Conservation (phyloP, 805 yeast species). For the Kazachstania bromeliacearum region DNA sequence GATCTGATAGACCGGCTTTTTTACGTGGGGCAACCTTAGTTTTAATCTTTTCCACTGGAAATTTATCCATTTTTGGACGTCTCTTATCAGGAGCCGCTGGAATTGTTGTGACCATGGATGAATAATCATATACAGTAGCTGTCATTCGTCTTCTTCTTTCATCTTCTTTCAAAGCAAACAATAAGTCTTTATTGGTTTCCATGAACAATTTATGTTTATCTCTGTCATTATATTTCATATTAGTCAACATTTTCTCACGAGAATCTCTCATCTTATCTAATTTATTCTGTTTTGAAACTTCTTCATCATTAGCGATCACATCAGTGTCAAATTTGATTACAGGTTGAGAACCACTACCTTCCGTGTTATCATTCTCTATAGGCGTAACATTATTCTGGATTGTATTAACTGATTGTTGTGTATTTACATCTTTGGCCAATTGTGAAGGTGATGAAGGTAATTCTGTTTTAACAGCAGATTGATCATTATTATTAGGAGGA, state of each 20-base stretch:
- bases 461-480: no score
- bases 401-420: no score
- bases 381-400: no score
- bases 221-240: constrained; percentile 29
- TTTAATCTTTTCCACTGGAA: not conserved
- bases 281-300: constrained; percentile 21
- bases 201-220: constrained; percentile 26
- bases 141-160: constrained; percentile 26
- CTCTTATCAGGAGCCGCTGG: not conserved
- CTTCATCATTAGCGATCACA: constrained; percentile 5
- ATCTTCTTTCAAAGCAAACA: constrained; percentile 27
- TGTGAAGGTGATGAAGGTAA: no score
- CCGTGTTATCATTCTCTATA: no score
- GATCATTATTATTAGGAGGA: no score
- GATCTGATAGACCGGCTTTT: not conserved
- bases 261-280: constrained; percentile 26
- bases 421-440: no score
- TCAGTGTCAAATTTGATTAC: not conserved
- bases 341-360: no score
- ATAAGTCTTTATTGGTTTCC: constrained; percentile 26
- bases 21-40: not conserved
- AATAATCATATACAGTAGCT: constrained; percentile 5
- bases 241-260: constrained; percentile 28
- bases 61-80: not conserved
- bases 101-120: not conserved